These are phyloP conservation scores for Lumnitzera littorea DNA, from an alignment of 345 rosid species.

Conservation along the genomic window DNA sequence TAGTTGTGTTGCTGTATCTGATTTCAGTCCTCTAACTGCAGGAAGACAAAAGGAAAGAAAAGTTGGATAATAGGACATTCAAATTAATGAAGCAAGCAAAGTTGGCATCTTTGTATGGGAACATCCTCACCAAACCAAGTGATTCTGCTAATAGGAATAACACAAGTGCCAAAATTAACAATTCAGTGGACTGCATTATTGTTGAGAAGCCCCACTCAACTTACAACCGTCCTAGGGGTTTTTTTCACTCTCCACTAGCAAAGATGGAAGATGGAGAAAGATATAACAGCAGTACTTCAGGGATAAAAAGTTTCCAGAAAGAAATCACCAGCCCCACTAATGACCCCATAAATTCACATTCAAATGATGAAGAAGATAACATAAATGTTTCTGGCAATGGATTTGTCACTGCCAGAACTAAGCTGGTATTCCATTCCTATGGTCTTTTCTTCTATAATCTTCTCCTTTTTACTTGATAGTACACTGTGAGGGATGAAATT, in stretches of 20 bases:
- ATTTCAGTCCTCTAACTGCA: too few species aligned
- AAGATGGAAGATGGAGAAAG: conserved; percentile 48
- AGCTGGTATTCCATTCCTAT: conserved; percentile 50
- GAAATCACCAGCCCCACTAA: conserved; percentile 43
- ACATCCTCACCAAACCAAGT: conserved; percentile 34
- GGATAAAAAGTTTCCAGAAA: conserved; percentile 56
- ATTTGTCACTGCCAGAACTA: conserved; percentile 82
- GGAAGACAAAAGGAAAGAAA: conserved; percentile 16
- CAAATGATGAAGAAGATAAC: conserved; percentile 34
- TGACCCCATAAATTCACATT: conserved; percentile 25
- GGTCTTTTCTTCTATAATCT: conserved; percentile 1
- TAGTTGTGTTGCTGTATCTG: too few species aligned
- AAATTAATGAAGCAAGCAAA: conserved; percentile 46
- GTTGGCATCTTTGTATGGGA: conserved; percentile 71
- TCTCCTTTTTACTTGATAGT: not conserved
- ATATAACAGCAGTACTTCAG: conserved; percentile 26
- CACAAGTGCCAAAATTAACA: conserved; percentile 29
- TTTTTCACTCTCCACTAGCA: conserved; percentile 13
- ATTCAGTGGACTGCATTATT: conserved; percentile 43
- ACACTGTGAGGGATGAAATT: not conserved
- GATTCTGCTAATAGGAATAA: conserved; percentile 23
- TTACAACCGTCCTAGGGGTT: conserved; percentile 23
- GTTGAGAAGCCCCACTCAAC: conserved; percentile 26
- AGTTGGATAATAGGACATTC: conserved; percentile 33
- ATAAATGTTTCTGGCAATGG: conserved; percentile 46